phyloP scores from a whole-genome alignment of 805 yeast species.

The Cyberlindnera lachancei region DNA sequence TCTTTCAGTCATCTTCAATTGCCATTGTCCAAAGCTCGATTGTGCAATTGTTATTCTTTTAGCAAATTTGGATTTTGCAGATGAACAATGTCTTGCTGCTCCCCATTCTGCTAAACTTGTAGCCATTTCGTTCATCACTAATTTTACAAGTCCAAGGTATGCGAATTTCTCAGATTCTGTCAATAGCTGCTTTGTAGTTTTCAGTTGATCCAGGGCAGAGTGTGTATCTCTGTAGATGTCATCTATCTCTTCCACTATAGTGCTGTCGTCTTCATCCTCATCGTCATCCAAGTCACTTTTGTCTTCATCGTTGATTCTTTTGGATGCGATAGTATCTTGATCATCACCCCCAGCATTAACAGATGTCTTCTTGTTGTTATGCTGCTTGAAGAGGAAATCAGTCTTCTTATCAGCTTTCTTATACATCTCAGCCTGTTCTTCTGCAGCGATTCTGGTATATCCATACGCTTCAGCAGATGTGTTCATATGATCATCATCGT shows the following conservation, averaged over 20 bases:
- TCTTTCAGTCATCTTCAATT: conserved; percentile 59
- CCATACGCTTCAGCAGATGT: conserved; percentile 32
- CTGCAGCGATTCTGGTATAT: conserved; percentile 83
- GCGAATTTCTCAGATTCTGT: conserved; percentile 85
- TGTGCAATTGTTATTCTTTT: conserved; percentile 60
- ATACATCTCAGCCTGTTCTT: conserved; percentile 76
- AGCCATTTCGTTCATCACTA: conserved; percentile 75
- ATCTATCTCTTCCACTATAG: conserved; percentile 27
- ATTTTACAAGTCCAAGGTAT: conserved; percentile 76
- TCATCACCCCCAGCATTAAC: too few species aligned
- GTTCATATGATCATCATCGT: not conserved
- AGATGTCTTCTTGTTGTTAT: not conserved
- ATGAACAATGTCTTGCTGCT: conserved; percentile 39
- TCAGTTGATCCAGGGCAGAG: conserved; percentile 56
- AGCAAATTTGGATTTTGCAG: conserved; percentile 39
- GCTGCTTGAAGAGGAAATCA: conserved; percentile 42
- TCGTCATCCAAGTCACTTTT: too few species aligned
- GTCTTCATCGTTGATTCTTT: too few species aligned
- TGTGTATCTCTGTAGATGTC: conserved; percentile 29
- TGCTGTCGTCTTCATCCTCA: conserved; percentile 18
- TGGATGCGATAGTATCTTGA: not conserved
- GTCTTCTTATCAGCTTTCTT: conserved; percentile 46
- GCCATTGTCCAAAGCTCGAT: conserved; percentile 80
- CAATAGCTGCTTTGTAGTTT: conserved; percentile 73
- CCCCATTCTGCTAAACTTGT: conserved; percentile 57